These are phyloP conservation scores for Lactarius indigo DNA, from an alignment of 768 basidiomycete species.

Conservation along the genomic window DNA sequence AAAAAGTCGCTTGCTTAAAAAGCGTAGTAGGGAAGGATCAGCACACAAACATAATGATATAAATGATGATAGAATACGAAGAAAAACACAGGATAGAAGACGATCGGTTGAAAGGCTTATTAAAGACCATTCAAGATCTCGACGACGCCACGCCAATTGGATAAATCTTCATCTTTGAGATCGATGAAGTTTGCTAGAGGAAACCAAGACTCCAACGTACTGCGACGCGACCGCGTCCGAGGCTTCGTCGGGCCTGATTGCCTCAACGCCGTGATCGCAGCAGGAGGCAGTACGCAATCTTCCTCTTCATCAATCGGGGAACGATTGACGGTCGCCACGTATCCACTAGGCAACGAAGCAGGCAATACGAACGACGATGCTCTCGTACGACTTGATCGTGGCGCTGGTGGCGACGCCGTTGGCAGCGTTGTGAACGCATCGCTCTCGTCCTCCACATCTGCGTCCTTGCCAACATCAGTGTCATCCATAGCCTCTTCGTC, in stretches of 20 bases:
- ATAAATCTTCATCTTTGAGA: conserved; percentile 43
- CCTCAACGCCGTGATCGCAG: background rate
- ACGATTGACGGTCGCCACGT: background rate
- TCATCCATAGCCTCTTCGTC: conserved; percentile 36
- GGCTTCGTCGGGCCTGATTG: conserved; percentile 22
- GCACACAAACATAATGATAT: conserved; percentile 8
- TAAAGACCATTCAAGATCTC: conserved; percentile 38
- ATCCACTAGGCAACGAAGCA: background rate
- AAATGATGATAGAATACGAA: conserved; percentile 1
- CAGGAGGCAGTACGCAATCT: conserved; percentile 16
- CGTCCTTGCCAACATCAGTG: conserved; percentile 19
- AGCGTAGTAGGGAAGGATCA: background rate
- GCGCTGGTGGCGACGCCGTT: conserved; percentile 22
- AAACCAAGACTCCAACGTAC: conserved; percentile 50
- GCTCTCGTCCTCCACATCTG: conserved; percentile 32
- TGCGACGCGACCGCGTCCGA: conserved; percentile 34
- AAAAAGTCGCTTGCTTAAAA: background rate
- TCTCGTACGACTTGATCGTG: background rate
- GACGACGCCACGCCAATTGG: conserved; percentile 64
- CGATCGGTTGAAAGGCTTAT: background rate
- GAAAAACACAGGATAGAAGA: background rate
- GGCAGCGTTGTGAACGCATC: conserved; percentile 14
- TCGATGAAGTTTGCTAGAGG: conserved; percentile 65
- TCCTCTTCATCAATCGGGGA: conserved; percentile 18
- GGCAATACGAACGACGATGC: conserved; percentile 18